These are phyloP conservation scores for Lunularia cruciata DNA, from an alignment of 225 moss, liverwort and hornwort genomes.

Conservation along the genomic window DNA sequence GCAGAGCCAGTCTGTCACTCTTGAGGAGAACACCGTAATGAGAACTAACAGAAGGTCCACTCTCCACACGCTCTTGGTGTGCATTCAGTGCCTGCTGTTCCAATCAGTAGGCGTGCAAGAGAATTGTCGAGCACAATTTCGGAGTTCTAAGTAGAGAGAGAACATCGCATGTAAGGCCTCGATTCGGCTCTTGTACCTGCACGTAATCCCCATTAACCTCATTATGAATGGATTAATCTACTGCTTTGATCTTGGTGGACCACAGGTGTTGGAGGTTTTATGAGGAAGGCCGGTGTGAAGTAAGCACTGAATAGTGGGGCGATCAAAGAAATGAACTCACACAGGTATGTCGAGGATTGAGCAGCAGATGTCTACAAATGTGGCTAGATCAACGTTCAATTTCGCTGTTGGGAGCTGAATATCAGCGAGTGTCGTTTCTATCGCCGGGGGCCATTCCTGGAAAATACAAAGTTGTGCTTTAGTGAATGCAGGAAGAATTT, in stretches of 20 bases:
- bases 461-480: no score
- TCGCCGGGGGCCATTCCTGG: conserved; percentile 61
- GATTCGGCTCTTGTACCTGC: conserved; percentile 61
- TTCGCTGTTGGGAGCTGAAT: conserved; percentile 50
- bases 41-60: no score
- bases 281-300: neutral
- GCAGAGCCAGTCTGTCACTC: no score
- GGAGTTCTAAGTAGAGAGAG: conserved; percentile 55
- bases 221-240: no score
- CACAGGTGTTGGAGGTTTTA: no score
- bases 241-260: no score
- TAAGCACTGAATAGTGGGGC: neutral
- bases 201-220: no score
- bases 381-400: conserved; percentile 63
- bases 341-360: conserved; percentile 76
- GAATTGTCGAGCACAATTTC: conserved; percentile 7
- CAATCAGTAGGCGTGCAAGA: conserved; percentile 1
- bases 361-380: conserved; percentile 75
- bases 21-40: no score
- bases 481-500: no score
- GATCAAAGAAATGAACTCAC: conserved; percentile 38
- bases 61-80: no score
- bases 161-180: conserved; percentile 65
- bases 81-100: conserved; percentile 6
- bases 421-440: conserved; percentile 47